These are phyloP conservation scores for Penicillium sclerotigenum DNA, from an alignment of 2,329 filamentous ascomycete species.

Conservation along the genomic window DNA sequence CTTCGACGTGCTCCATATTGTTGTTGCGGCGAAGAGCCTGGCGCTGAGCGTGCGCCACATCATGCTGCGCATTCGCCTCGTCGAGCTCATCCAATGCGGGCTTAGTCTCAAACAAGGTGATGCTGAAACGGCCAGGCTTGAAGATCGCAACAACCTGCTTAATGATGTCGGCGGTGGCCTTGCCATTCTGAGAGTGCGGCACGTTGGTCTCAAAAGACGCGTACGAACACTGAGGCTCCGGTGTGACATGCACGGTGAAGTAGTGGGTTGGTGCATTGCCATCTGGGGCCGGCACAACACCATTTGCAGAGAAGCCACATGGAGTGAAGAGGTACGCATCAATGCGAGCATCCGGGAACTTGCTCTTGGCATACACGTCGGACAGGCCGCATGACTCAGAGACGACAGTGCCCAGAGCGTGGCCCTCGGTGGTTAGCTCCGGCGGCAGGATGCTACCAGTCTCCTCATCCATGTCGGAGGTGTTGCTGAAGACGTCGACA, in stretches of 20 bases:
- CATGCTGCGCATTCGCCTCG: constrained; percentile 31
- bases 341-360: constrained; percentile 88
- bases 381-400: constrained; percentile 86
- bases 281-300: constrained; percentile 77
- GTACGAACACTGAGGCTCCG: constrained; percentile 94
- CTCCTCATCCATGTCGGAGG: constrained; percentile 60
- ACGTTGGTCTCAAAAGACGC: constrained; percentile 99
- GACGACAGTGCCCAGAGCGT: constrained; percentile 87
- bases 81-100: constrained; percentile 42
- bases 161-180: constrained; percentile 85
- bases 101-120: constrained; percentile 94
- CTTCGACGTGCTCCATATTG: constrained; percentile 73
- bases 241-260: constrained; percentile 97
- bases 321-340: constrained; percentile 96
- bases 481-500: constrained; percentile 76
- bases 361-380: constrained; percentile 78
- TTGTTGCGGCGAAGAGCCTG: constrained; percentile 44
- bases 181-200: constrained; percentile 79
- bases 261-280: constrained; percentile 69
- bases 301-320: constrained; percentile 96
- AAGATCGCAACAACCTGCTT: constrained; percentile 95
- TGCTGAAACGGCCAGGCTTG: constrained; percentile 94
- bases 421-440: constrained; percentile 85
- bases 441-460: constrained; percentile 56
- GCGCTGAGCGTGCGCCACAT: constrained; percentile 43